Evolutionary conservation across 2,329 filamentous ascomycete species (phyloP).

Genomic region (Fusarium tjaetaba): DNA sequence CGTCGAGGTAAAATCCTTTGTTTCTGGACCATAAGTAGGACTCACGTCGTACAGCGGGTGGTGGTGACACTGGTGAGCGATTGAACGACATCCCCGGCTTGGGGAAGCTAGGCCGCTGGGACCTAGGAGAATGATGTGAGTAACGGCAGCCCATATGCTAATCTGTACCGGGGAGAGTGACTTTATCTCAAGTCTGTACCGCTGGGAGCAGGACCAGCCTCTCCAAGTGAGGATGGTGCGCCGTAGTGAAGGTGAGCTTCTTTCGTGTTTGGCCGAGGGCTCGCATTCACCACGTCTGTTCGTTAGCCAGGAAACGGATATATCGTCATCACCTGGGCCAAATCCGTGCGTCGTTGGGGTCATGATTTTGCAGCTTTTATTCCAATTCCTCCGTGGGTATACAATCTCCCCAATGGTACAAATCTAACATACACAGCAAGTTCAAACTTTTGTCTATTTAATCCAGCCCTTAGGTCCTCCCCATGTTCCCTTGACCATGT

Average conservation of each 20-base stretch:
- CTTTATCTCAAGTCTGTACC: not conserved
- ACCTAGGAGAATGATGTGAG: not conserved
- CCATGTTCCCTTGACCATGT: slow-evolving; percentile 71
- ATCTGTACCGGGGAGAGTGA: too few species aligned
- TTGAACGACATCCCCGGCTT: not conserved
- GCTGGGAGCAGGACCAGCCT: too few species aligned
- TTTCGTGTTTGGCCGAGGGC: not conserved
- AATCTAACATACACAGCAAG: slow-evolving; percentile 19
- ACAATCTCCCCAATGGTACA: slow-evolving; percentile 1
- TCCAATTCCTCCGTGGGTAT: slow-evolving; percentile 4
- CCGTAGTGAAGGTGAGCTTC: not conserved
- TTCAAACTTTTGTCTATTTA: slow-evolving; percentile 18
- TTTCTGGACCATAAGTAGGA: too few species aligned
- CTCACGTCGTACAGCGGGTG: not conserved
- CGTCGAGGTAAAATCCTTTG: not conserved
- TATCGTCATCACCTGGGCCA: not conserved
- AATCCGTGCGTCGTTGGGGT: too few species aligned
- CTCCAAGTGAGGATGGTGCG: too few species aligned
- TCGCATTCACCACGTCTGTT: not conserved
- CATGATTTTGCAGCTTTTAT: not conserved
- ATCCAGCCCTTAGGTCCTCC: slow-evolving; percentile 66
- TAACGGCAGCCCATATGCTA: too few species aligned
- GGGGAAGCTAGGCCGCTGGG: not conserved
- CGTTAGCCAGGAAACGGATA: not conserved
- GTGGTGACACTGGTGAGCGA: not conserved